A percentile compares a stretch with the other conserved stretches of the same genome.
These are phyloP conservation scores for Leishmania guyanensis DNA, from an alignment of 208 protist species.

Conservation along the genomic window DNA sequence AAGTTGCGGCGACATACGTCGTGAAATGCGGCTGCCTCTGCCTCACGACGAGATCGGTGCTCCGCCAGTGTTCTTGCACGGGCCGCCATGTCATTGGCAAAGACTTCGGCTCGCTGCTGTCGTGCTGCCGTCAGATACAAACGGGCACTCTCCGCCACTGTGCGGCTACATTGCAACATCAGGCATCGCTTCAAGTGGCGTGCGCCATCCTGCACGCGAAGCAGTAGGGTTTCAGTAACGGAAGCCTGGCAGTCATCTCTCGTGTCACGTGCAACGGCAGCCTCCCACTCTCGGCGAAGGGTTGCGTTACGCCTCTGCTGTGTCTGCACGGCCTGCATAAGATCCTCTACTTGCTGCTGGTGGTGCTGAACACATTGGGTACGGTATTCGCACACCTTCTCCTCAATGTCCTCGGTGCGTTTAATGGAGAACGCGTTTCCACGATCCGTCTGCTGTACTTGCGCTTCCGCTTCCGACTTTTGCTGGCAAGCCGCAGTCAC, in stretches of 20 bases:
- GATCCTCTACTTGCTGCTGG: background rate
- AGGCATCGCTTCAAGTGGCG: conserved; percentile 27
- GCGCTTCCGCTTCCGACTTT: conserved; percentile 6
- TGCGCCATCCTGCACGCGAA: conserved; percentile 18
- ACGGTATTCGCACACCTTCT: conserved; percentile 3
- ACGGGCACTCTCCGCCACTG: conserved; percentile 14
- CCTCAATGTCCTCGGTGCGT: background rate
- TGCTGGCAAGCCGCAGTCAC: conserved; percentile 6
- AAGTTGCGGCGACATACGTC: conserved; percentile 16
- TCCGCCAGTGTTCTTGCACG: conserved; percentile 9
- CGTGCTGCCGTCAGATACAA: conserved; percentile 10
- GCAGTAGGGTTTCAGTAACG: conserved; percentile 19
- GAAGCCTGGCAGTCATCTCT: conserved; percentile 5
- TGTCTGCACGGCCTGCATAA: background rate
- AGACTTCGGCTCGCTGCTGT: conserved; percentile 16
- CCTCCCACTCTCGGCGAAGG: conserved; percentile 22
- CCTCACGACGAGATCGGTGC: conserved; percentile 2
- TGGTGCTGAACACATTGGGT: conserved; percentile 6
- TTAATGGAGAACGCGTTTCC: background rate
- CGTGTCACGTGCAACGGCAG: background rate
- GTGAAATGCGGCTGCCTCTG: conserved; percentile 7
- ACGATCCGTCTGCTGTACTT: background rate
- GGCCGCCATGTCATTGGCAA: conserved; percentile 10
- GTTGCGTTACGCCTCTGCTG: conserved; percentile 8
- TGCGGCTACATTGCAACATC: conserved; percentile 12